Evolutionary conservation across 179 eudicot species (phyloP), one percentile per base, ranked within the genome.

Genomic region (Patellifolia procumbens): DNA sequence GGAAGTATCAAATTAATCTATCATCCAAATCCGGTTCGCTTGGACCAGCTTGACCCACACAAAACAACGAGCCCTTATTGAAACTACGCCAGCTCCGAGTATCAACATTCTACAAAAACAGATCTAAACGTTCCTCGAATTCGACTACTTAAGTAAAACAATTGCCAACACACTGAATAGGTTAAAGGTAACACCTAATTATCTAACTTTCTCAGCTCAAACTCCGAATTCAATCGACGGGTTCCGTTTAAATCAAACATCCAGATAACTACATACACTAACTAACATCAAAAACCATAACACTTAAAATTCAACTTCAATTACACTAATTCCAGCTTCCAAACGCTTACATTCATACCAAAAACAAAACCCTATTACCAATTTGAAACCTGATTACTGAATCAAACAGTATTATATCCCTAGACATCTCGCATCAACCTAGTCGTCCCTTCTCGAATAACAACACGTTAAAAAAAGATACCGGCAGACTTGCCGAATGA

Each of bases 271-370:
- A 2, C 2, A 34, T 5, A 34, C 39, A 35, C 32, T 13, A 52
- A 43, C 17, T 67, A 67, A 26, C 71, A 67, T 67, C 71, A n/a
- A 43, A 67, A 3, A 67, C 34, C 34, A 24, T 45, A 37, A n/a
- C 48, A 10, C 2, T 20, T 39, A 42, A 3, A 39, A 3, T 42
- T 66, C 7, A 37, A 22, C 6, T 12, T n/a, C 22, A 3, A 53
- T 53, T 22, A 53, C 8, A 2, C 32, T 22, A 1, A 74, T 20
- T 43, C 77, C 28, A 19, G 34, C 65, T 49, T 64, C 26, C 35
- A 65, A 39, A 15, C n/a, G n/a, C n/a, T 48, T 48, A n/a, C 35
- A 22, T 43, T 67, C n/a, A n/a, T 42, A 26, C 0, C 26, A 35
- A 37, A 35, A 66, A 12, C 39, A 6, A 72, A 56, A 72, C 0